Percentiles rank a stretch among this genome's conserved stretches.
Evolutionary conservation across 208 protist genomes (phyloP).

Genomic region (Acanthamoeba lenticulata): DNA sequence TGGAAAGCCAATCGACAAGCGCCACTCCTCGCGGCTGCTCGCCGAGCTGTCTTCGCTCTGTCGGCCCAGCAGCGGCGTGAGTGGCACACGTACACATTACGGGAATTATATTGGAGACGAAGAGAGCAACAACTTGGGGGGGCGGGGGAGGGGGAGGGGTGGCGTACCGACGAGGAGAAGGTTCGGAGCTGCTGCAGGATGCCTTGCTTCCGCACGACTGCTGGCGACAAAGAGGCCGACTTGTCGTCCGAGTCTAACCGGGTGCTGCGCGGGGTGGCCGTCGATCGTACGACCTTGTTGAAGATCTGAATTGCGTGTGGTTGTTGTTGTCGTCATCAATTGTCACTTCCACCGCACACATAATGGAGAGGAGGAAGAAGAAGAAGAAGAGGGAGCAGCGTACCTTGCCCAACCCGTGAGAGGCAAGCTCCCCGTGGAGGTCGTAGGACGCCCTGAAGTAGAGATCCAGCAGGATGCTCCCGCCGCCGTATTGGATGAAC

Average conservation of each 20-base stretch:
- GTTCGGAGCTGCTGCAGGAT: neutral
- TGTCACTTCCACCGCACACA: no score
- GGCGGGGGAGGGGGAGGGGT: no score
- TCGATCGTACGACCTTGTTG: neutral
- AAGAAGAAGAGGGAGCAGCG: neutral
- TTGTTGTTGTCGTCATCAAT: no score
- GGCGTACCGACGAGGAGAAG: neutral
- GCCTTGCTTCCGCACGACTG: neutral
- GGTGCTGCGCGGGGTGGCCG: neutral
- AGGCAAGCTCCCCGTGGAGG: neutral
- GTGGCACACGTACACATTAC: no score
- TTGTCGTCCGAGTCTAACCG: neutral
- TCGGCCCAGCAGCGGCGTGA: no score
- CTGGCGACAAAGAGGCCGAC: neutral
- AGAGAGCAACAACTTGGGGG: neutral
- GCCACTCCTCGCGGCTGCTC: neutral
- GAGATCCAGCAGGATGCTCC: conserved; percentile 13
- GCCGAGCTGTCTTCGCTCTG: neutral
- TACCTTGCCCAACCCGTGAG: neutral
- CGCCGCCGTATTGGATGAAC: conserved; percentile 6
- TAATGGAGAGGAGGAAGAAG: neutral
- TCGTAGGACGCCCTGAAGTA: conserved; percentile 51
- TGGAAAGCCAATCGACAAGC: neutral
- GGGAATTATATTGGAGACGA: no score
- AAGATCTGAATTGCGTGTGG: neutral